Evolutionary conservation across 768 basidiomycete species (phyloP), one percentile per base, ranked within the genome.

Genomic region (Austroboletus eburneus): DNA sequence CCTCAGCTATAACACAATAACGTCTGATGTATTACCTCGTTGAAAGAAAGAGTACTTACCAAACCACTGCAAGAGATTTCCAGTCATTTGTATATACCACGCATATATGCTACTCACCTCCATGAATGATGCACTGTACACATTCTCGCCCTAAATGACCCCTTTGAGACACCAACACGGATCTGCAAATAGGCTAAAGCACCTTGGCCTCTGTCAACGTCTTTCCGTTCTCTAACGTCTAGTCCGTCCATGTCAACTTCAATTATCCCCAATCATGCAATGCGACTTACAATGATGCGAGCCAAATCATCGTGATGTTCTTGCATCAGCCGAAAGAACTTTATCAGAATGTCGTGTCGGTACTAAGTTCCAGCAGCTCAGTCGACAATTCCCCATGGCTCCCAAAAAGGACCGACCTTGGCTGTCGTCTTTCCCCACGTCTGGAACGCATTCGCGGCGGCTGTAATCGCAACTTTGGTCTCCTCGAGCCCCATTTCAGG

Each of bases 201-300:
- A 87, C 88, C 78, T 88, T 87, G 29, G 80, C 88, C 55, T 97
- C 93, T 0, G 73, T 70, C 36, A 96, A 70, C 8, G 92, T 77
- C 70, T 98, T 99, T 29, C 96, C 96, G 59, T 99, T 99, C 72
- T 99, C 96, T 49, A 93, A 69, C 6, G 91, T 94, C 90, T 91
- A 64, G 32, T 39, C 37, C 42, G 36, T 3, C 37, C 42, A 38
- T 3, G 49, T 58, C 27, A 56, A 34, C 30, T 22, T 49, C 37
- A 38, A 52, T 23, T 27, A 43, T 25, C 37, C 16, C 40, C 27
- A 22, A 29, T 33, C 18, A 40, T 33, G 20, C 32, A 14, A 43
- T 7, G 21, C 27, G 18, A 71, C 85, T 62, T 42, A 89, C 91
- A 55, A 96, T 90, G 48, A 99, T 79, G 36, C 87, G 79, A 3